Percentiles rank a stretch among this genome's conserved stretches.
phyloP scores from a whole-genome alignment of 495 filamentous ascomycete species.

The Trichocladium antarcticum region DNA sequence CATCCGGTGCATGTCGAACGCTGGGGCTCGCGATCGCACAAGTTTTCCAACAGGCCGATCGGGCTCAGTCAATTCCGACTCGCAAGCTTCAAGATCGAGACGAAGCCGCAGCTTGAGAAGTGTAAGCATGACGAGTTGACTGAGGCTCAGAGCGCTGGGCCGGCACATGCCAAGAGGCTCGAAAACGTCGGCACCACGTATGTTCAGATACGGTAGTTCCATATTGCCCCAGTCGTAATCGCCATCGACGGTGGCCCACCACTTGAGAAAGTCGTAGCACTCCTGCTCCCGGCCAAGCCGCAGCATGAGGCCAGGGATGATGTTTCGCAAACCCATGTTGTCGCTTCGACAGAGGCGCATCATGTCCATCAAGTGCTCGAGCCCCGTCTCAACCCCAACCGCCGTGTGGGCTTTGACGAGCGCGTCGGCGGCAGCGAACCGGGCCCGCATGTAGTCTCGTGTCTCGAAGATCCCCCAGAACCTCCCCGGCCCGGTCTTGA shows the following conservation, averaged over 20 bases:
- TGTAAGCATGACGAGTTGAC: constrained; percentile 21
- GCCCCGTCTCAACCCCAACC: constrained; percentile 23
- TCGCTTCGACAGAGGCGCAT: constrained; percentile 34
- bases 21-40: background rate
- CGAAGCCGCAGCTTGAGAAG: constrained; percentile 31
- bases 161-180: constrained; percentile 23
- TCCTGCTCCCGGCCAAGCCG: constrained; percentile 41
- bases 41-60: constrained; percentile 1
- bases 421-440: constrained; percentile 21
- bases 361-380: constrained; percentile 31
- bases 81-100: background rate
- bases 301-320: constrained; percentile 33
- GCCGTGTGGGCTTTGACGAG: constrained; percentile 24
- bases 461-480: constrained; percentile 16
- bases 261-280: constrained; percentile 45
- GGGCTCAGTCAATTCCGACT: no score
- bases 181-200: constrained; percentile 31
- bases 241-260: constrained; percentile 27
- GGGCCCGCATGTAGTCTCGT: constrained; percentile 28
- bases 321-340: constrained; percentile 32
- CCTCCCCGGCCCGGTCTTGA: background rate
- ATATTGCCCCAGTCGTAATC: constrained; percentile 33
- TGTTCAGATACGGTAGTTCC: constrained; percentile 23
- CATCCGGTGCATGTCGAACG: background rate
- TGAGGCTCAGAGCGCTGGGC: constrained; percentile 13